These are phyloP conservation scores for Pyrenochaeta sp. DNA, from an alignment of 2,329 filamentous ascomycete species.

Conservation along the genomic window DNA sequence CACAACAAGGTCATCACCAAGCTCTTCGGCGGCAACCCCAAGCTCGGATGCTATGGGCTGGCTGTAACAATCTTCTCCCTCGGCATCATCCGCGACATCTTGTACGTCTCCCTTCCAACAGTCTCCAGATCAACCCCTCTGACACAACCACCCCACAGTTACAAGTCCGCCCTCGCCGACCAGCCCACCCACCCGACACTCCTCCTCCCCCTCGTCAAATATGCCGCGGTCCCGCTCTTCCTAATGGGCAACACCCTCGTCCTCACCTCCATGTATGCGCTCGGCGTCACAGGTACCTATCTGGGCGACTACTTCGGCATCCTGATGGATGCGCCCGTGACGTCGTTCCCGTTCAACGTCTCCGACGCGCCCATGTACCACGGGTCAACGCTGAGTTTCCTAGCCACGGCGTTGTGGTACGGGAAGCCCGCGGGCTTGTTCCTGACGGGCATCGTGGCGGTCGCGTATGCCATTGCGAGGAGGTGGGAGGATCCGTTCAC, in stretches of 20 bases:
- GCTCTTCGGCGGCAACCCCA: slow-evolving; percentile 79
- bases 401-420: slow-evolving; percentile 83
- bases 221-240: slow-evolving; percentile 75
- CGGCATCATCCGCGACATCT: slow-evolving; percentile 80
- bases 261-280: slow-evolving; percentile 84
- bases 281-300: slow-evolving; percentile 95
- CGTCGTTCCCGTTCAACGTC: slow-evolving; percentile 94
- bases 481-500: slow-evolving; percentile 95
- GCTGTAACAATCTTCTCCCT: slow-evolving; percentile 89
- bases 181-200: slow-evolving; percentile 80
- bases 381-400: slow-evolving; percentile 89
- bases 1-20: slow-evolving; percentile 87
- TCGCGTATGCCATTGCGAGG: slow-evolving; percentile 82
- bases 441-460: slow-evolving; percentile 75
- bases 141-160: slow-evolving; percentile 59
- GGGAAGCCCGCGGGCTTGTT: slow-evolving; percentile 87
- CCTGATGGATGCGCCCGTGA: slow-evolving; percentile 93
- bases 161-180: slow-evolving; percentile 80
- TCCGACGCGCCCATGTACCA: slow-evolving; percentile 95
- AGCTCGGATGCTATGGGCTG: slow-evolving; percentile 86
- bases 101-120: slow-evolving; percentile 43
- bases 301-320: slow-evolving; percentile 99
- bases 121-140: slow-evolving; percentile 1
- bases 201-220: slow-evolving; percentile 64
- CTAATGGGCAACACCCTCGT: slow-evolving; percentile 82